Percentiles rank a stretch among this genome's conserved stretches.
phyloP scores from a whole-genome alignment of 1,284 basidiomycete genomes.

The Pyrrhoderma lamaoense region DNA sequence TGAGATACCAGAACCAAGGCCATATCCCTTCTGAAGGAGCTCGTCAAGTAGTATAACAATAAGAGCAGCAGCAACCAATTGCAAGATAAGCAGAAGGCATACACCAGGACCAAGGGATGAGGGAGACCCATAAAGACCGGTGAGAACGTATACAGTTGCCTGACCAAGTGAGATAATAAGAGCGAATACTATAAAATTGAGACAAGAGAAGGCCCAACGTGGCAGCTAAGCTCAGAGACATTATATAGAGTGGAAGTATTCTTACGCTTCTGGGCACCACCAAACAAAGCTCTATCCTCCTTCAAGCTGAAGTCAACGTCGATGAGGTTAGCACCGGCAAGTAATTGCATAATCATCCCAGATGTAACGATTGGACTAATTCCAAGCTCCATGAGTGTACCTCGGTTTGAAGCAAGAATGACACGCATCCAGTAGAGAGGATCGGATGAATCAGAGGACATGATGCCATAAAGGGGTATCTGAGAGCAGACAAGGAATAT shows the following conservation, averaged over 20 bases:
- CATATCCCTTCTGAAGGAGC: conserved; percentile 97
- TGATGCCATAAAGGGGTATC: conserved; percentile 95
- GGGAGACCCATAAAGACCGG: conserved; percentile 94
- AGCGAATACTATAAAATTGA: conserved; percentile 72
- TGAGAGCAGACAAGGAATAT: conserved; percentile 98
- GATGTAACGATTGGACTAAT: conserved; percentile 96
- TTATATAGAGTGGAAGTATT: conserved; percentile 21
- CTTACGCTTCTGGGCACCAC: conserved; percentile 94
- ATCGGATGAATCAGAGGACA: conserved; percentile 96
- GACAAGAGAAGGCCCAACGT: conserved; percentile 10
- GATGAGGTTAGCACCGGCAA: conserved; percentile 95
- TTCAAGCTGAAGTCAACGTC: conserved; percentile 97
- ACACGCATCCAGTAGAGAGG: conserved; percentile 99
- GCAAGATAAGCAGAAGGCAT: conserved; percentile 91
- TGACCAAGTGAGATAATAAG: conserved; percentile 96
- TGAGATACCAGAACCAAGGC: conserved; percentile 96
- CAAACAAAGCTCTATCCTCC: conserved; percentile 94
- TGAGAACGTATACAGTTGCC: conserved; percentile 95
- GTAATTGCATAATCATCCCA: conserved; percentile 99
- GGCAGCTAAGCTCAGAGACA: too few relatives aligned
- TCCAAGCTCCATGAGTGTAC: conserved; percentile 98
- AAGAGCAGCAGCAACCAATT: conserved; percentile 88
- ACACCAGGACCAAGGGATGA: conserved; percentile 93
- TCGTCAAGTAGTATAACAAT: conserved; percentile 99
- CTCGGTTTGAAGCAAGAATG: conserved; percentile 96